Evolutionary conservation across 2,329 filamentous ascomycete genomes (phyloP).

Genomic region (Pseudogymnoascus sp.): DNA sequence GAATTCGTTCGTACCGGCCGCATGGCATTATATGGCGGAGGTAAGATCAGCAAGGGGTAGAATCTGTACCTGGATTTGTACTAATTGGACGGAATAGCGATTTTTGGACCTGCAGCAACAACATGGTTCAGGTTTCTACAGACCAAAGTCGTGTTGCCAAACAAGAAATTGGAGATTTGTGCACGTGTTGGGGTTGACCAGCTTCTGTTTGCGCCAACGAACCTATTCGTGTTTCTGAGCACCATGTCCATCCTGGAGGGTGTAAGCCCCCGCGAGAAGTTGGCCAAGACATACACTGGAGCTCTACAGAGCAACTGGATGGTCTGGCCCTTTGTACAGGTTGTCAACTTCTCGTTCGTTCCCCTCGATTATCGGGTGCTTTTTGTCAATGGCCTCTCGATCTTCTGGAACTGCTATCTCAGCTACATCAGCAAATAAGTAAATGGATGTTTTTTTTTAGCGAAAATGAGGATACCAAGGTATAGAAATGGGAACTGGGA

Average conservation of each 20-base stretch:
- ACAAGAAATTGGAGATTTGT: slow-evolving; percentile 50
- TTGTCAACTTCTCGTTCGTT: slow-evolving; percentile 62
- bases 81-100: slow-evolving; percentile 33
- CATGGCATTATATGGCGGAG: slow-evolving; percentile 73
- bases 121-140: slow-evolving; percentile 64
- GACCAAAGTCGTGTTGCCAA: slow-evolving; percentile 48
- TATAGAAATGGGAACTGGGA: background rate
- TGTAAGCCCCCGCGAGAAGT: slow-evolving; percentile 49
- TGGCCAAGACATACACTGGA: slow-evolving; percentile 49
- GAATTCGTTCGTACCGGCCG: slow-evolving; percentile 63
- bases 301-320: slow-evolving; percentile 62
- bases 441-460: background rate
- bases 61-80: background rate
- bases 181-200: slow-evolving; percentile 60
- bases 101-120: slow-evolving; percentile 65
- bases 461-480: background rate
- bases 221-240: slow-evolving; percentile 57
- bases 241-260: slow-evolving; percentile 62
- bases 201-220: slow-evolving; percentile 55
- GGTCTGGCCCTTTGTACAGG: slow-evolving; percentile 62
- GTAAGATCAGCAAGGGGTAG: slow-evolving; percentile 37
- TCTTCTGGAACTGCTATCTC: slow-evolving; percentile 44
- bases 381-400: slow-evolving; percentile 60
- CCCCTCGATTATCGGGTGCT: slow-evolving; percentile 61
- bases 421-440: slow-evolving; percentile 28